phyloP scores from a whole-genome alignment of 176 grass and related monocot genomes.

The Musa itinerans region DNA sequence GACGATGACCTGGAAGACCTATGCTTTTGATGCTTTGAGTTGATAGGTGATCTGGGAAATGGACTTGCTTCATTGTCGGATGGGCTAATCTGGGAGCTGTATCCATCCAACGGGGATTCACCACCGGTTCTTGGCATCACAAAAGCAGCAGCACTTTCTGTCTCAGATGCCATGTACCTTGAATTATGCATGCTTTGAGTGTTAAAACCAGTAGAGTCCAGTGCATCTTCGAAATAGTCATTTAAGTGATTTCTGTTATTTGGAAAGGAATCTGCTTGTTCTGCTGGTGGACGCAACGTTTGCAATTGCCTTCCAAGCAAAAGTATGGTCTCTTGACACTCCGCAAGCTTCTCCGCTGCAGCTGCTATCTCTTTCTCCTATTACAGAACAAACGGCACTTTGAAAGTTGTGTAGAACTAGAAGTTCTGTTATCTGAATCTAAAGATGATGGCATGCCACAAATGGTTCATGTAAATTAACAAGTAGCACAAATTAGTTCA shows the following conservation, averaged over 20 bases:
- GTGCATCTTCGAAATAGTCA: conserved; percentile 38
- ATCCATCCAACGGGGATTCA: conserved; percentile 51
- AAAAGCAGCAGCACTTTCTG: conserved; percentile 21
- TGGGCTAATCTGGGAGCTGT: conserved; percentile 30
- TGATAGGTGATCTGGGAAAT: conserved; percentile 39
- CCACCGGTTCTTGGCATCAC: conserved; percentile 29
- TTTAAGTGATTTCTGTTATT: conserved; percentile 40
- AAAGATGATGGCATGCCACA: background rate
- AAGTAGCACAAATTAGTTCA: no score
- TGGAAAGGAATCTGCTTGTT: conserved; percentile 43
- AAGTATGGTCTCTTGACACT: conserved; percentile 96
- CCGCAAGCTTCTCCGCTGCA: conserved; percentile 86
- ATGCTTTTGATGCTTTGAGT: conserved; percentile 75
- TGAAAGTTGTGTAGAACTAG: background rate
- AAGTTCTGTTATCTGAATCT: background rate
- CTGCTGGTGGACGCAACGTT: conserved; percentile 62
- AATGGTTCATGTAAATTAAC: no score
- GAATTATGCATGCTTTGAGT: conserved; percentile 25
- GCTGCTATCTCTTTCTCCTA: conserved; percentile 82
- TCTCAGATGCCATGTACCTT: conserved; percentile 36
- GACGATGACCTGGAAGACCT: conserved; percentile 61
- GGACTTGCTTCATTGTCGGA: conserved; percentile 50
- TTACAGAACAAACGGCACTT: conserved; percentile 7
- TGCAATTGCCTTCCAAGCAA: conserved; percentile 88
- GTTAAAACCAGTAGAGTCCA: conserved; percentile 24